A percentile compares a stretch with the other conserved stretches of the same genome.
These are phyloP conservation scores for Trypanosoma congolense DNA, from an alignment of 208 protist genomes.

Conservation along the genomic window DNA sequence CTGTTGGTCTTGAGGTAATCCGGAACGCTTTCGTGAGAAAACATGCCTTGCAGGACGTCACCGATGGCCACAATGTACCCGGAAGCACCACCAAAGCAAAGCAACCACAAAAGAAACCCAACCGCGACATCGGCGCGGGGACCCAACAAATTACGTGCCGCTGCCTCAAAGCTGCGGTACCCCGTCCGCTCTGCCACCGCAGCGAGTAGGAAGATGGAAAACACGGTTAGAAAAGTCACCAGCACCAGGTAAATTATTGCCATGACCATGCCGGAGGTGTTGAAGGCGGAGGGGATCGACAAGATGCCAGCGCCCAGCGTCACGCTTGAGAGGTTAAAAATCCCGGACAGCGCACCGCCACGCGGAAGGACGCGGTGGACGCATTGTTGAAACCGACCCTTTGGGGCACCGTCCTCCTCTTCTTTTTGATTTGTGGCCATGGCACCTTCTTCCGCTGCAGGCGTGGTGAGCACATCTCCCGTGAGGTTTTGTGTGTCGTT, in stretches of 20 bases:
- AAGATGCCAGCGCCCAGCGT: conserved; percentile 69
- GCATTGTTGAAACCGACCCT: conserved; percentile 11
- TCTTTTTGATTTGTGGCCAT: background rate
- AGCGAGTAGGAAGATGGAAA: conserved; percentile 34
- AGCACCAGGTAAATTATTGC: conserved; percentile 30
- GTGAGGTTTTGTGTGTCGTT: too few species aligned
- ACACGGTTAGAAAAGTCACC: conserved; percentile 38
- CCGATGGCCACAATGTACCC: conserved; percentile 49
- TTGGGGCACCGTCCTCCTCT: background rate
- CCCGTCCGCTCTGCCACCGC: conserved; percentile 22
- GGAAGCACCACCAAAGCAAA: conserved; percentile 55
- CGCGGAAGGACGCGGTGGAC: conserved; percentile 30
- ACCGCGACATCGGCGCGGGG: conserved; percentile 15
- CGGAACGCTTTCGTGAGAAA: conserved; percentile 17
- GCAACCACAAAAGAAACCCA: conserved; percentile 23
- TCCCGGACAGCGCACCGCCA: conserved; percentile 34
- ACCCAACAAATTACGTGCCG: conserved; percentile 17
- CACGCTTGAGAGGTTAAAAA: conserved; percentile 47
- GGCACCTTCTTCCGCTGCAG: background rate
- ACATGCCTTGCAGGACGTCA: conserved; percentile 30
- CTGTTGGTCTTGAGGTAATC: conserved; percentile 9
- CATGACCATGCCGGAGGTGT: conserved; percentile 35
- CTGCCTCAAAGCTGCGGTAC: conserved; percentile 18
- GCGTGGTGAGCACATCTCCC: background rate
- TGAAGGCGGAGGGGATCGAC: conserved; percentile 58